Evolutionary conservation across 2,329 filamentous ascomycete species (phyloP), one percentile per base, ranked within the genome.

Genomic region (Leptoxyphium fumago): DNA sequence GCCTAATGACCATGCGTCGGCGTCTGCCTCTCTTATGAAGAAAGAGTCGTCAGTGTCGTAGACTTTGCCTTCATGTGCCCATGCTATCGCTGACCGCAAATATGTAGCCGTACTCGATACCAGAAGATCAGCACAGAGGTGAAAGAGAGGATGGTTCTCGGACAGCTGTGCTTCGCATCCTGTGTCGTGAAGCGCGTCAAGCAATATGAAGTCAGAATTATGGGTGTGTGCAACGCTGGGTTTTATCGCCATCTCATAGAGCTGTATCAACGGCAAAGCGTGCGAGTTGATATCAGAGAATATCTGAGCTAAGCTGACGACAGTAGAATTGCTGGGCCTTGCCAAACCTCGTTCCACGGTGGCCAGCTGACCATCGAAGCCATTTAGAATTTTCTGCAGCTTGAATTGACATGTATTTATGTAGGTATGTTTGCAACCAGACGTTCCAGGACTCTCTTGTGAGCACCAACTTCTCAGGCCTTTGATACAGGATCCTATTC

Each of bases 71-170:
- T 77, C 73, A 53, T 85, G 78, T 78, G 94, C 89, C 89, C 89
- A 96, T 13, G 72, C 66, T 30, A 80, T 74, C 39, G 95, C 81
- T 0, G 87, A 84, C 34, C 78, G 78, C 32, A 93, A 70, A 59
- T 94, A 96, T 1, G 85, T 78, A 45, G 79, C 75, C 46, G 95
- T 82, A 56, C 85, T 94, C 39, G 82, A 74, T 44, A 91, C 79
- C 57, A 95, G 91, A 2, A 91, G 69, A 0, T 67, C 66, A 1
- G 77, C 77, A 5, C 91, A 67, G 34, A 75, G 78, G 34, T 67
- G 61, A 55, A 84, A 91, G 1, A 74, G 67, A 0, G 60, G 59
- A 2, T 70, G 65, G 44, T 84, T 75, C 1, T 81, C 82, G 13
- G 76, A 73, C 39, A 84, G 70, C 56, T 94, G 87, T 1, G 80